Percentiles rank a stretch among this genome's conserved stretches.
Conservation (phyloP, 768 basidiomycete genomes). For the Flagelloscypha sp. region DNA sequence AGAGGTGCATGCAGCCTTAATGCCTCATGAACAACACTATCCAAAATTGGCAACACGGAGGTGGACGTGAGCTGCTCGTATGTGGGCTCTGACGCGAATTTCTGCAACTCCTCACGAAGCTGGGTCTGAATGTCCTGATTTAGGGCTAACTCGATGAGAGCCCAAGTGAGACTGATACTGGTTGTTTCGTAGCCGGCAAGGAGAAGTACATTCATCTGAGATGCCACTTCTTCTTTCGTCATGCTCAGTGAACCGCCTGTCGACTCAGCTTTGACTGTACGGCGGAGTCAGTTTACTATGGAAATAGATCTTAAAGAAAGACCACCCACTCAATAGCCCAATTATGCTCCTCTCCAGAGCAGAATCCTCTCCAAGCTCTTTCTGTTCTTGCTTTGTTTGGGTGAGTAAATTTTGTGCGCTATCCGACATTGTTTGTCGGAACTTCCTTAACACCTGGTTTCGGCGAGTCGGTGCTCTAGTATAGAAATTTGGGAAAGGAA, state of each 20-base stretch:
- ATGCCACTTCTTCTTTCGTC: conserved; percentile 19
- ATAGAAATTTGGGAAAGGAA: conserved; percentile 20
- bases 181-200: conserved; percentile 33
- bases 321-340: conserved; percentile 23
- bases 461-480: conserved; percentile 6
- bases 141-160: conserved; percentile 26
- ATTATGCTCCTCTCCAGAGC: conserved; percentile 32
- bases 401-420: conserved; percentile 11
- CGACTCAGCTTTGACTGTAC: conserved; percentile 27
- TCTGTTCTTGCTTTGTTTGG: conserved; percentile 11
- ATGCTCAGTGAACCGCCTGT: conserved; percentile 20
- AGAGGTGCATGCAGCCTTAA: conserved; percentile 34
- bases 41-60: conserved; percentile 17
- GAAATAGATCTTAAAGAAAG: not conserved
- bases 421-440: conserved; percentile 4
- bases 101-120: conserved; percentile 23
- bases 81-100: conserved; percentile 13
- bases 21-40: conserved; percentile 32
- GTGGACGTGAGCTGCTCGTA: conserved; percentile 19
- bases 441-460: conserved; percentile 2
- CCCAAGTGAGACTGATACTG: conserved; percentile 26
- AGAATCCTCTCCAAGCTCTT: conserved; percentile 2
- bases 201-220: conserved; percentile 30
- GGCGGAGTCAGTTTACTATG: not conserved
- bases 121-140: conserved; percentile 22